A percentile compares a stretch with the other conserved stretches of the same genome.
phyloP scores from a whole-genome alignment of 192 early-diverging fungal species.

The Dispira simplex region DNA sequence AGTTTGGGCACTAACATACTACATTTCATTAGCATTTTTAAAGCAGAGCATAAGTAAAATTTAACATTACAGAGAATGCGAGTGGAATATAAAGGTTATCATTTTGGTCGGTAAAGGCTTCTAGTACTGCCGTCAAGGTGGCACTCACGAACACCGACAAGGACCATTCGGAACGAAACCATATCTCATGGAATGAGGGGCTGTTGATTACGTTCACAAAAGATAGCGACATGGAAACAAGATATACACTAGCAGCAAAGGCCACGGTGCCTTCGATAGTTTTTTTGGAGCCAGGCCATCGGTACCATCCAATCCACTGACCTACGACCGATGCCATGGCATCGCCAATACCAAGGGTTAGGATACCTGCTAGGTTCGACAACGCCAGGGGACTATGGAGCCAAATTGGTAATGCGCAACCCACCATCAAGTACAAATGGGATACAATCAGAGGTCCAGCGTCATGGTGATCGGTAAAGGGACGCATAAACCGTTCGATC shows the following conservation, averaged over 20 bases:
- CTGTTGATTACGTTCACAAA: constrained; percentile 14
- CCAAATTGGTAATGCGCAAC: constrained; percentile 87
- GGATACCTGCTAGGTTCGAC: constrained; percentile 53
- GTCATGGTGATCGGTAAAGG: constrained; percentile 79
- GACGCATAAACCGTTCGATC: constrained; percentile 53
- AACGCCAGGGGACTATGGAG: constrained; percentile 36
- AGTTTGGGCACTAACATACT: no score
- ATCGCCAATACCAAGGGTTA: constrained; percentile 85
- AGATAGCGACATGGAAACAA: constrained; percentile 16
- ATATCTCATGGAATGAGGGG: constrained; percentile 17
- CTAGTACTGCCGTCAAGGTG: constrained; percentile 43
- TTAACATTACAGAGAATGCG: constrained; percentile 21
- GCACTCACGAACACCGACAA: constrained; percentile 13
- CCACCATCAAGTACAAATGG: constrained; percentile 79
- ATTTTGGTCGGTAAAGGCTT: constrained; percentile 85
- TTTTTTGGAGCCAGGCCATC: constrained; percentile 65
- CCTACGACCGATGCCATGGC: constrained; percentile 78
- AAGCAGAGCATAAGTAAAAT: no score
- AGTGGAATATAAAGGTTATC: constrained; percentile 88
- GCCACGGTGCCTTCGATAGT: constrained; percentile 77
- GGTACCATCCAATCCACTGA: constrained; percentile 43
- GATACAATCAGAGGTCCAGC: constrained; percentile 66
- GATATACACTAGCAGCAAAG: constrained; percentile 47
- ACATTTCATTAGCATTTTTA: no score
- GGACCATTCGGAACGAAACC: neutral